Evolutionary conservation across 306 rosid species (phyloP), one percentile per base, ranked within the genome.

Genomic region (Trichosanthes cucumerina): DNA sequence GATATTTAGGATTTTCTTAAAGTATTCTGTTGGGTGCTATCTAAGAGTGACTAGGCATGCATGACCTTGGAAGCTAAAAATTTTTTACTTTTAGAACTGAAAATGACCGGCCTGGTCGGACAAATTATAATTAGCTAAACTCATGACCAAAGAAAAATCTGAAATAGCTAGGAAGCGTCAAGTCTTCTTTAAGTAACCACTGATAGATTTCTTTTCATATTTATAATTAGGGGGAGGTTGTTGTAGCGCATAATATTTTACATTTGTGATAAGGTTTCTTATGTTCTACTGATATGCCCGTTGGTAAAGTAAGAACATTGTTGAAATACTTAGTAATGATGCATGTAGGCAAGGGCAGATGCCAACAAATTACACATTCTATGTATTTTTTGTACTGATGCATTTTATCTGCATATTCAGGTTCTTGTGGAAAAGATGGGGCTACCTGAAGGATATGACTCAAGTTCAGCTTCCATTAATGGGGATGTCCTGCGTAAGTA

Each of bases 401-500:
- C 52, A 12, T 36, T 66, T n/a, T 49, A 50, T 79, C 57, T 68
- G 46, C 52, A 50, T 66, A 63, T 79, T 75, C 85, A 94, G 97
- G 92, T 94, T 82, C 81, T 94, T 73, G 98, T 90, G 65, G 98
- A 92, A 81, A 94, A 94, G 89, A 94, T 92, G 96, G 97, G 98
- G 54, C 87, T 84, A 73, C 92, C 97, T 63, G 88, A 89, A 79
- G 92, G 83, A 76, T 81, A 75, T 38, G 43, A 46, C 31, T 44
- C 53, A 72, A 84, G 21, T 11, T 80, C 9, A 75, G 81, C 83
- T 7, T 73, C 90, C 49, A 71, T 72, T 78, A 21, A 80, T 36
- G 75, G 60, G 26, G 82, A 82, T 75, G 66, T 86, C 15, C 85
- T 90, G 24, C 88, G 98, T 93, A 87, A 77, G 92, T 86, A 66